Base-by-base conservation (phyloP, 164 flowering plant genomes). In the Magnolia kwangsiensis region DNA sequence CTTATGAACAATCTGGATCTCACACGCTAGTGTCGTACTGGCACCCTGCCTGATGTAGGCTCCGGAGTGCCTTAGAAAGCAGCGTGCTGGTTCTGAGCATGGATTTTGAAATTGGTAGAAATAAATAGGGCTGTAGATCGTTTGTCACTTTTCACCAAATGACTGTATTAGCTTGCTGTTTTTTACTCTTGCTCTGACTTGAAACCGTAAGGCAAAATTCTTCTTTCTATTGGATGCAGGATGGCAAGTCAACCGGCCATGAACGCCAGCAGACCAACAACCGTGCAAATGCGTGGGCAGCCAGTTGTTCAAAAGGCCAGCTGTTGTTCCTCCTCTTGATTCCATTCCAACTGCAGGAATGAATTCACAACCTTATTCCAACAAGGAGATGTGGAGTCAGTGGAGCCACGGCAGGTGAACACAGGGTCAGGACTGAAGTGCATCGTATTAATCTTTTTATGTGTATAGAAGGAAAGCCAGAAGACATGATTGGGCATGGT, bases 231-330 rank as follows among this genome's bases (percentile, higher is more conserved):
- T 68, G 50, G 29, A 1, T 14, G 71, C 71, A 83, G 84, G 72
- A 83, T 83, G 86, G 86, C 83, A 8, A 83, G 78, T 75, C 85
- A 81, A 76, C 85, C 85, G 2, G 80, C 83, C 7, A 69, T 72
- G 81, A 81, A 76, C 3, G 69, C 80, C 6, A 77, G 64, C 72
- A 83, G 75, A 65, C 86, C 86, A 63, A 77, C 86, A 18, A 83
- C 86, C 0, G 82, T 83, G 71, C 82, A 83, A 58, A 81, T 83
- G 82, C 58, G 77, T 18, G 85, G 85, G 0, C 81, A 77, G 67
- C 85, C 85, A 67, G 85, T 83, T 65, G 49, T 55, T 8, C 82
- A 83, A 51, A 79, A 79, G 79, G 50, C 64, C 51, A 70, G 64
- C 63, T 83, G 84, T 61, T 83, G 86, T 83, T 83, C 86, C 1